Evolutionary conservation across 2,329 filamentous ascomycete genomes (phyloP), one percentile per base, ranked within the genome.

Genomic region (Aspergillus bombycis): DNA sequence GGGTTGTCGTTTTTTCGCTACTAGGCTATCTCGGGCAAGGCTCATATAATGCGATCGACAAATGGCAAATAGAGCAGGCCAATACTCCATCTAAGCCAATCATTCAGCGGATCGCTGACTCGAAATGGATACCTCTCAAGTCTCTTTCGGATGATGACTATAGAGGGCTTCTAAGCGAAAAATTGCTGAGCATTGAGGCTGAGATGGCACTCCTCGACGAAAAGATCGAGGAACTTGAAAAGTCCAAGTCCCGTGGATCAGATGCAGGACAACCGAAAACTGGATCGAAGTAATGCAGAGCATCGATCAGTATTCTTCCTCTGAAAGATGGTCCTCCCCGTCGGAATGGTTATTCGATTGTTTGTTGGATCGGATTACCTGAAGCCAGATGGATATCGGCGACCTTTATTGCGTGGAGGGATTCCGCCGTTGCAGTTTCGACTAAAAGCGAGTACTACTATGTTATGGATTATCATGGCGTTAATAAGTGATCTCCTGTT

Each of bases 161-260:
- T 72, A 85, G 86, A 63, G 79, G 84, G 1, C 88, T 93, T 79
- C 81, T 95, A 71, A 81, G 84, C 34, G 90, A 94, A 74, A 92
- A 89, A 77, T 79, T 93, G 46, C 75, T 94, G 30, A 84, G 82
- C 65, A 79, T 94, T 3, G 89, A 95, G 67, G 90, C 87, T 1
- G 90, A 94, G 65, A 93, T 95, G 75, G 88, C 91, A 0, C 76
- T 95, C 6, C 82, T 94, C 41, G 91, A 95, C 71, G 92, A 94
- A 60, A 88, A 87, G 71, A 91, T 95, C 68, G 84, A 83, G 55
- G 81, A 78, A 45, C 72, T 89, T 32, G 80, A 79, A 68, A 72
- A 72, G 43, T 64, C 68, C 34, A 72, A 68, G 43, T 30, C 59
- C 9, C 62, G 46, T 48, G 63, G 16, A 26, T 12, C 28, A 23